Base-by-base conservation (phyloP, 1,284 basidiomycete genomes). In the Porodaedalea pini region DNA sequence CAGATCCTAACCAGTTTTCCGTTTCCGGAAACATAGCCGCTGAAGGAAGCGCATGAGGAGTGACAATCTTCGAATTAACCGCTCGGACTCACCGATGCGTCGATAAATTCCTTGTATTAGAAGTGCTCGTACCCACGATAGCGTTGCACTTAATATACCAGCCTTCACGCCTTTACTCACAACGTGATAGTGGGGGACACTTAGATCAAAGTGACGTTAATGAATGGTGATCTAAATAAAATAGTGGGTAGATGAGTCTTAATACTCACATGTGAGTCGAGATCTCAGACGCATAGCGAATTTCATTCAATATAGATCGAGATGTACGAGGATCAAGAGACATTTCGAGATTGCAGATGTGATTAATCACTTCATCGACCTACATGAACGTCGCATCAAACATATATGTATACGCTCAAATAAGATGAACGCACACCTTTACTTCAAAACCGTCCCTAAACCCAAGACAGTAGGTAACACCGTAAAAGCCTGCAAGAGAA, bases 191-290 rank as follows among this genome's bases (percentile, higher is more conserved):
- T 82, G 78, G 0, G 85, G 84, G 2, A 83, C 75, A 50, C 83
- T 85, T 60, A 34, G 3, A 44, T 19, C 31, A 47, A 40, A 43
- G 27, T 4, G 7, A 21, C n/a, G n/a, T 53, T 6, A 59, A 32
- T 11, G 2, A 15, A 19, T 4, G 21, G 36, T 8, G 3, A 11
- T 8, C 27, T 11, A 43, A 19, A 25, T 43, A 31, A 53, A 48
- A 50, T 44, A 5, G 34, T 4, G n/a, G 21, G 50, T 23, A 31
- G 58, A 40, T 21, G 15, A 21, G 8, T n/a, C n/a, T n/a, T n/a
- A n/a, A n/a, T n/a, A 65, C 79, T 29, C 64, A 85, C 82, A 88
- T 78, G 62, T 86, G 83, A 0, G 83, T 85, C 0, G 76, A 70
- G n/a, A 67, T 77, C 7, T 65, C 62, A 0, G 77, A 70, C 2